These are phyloP conservation scores for Pseudogymnoascus sp. DNA, from an alignment of 2,329 filamentous ascomycete genomes.

Conservation along the genomic window DNA sequence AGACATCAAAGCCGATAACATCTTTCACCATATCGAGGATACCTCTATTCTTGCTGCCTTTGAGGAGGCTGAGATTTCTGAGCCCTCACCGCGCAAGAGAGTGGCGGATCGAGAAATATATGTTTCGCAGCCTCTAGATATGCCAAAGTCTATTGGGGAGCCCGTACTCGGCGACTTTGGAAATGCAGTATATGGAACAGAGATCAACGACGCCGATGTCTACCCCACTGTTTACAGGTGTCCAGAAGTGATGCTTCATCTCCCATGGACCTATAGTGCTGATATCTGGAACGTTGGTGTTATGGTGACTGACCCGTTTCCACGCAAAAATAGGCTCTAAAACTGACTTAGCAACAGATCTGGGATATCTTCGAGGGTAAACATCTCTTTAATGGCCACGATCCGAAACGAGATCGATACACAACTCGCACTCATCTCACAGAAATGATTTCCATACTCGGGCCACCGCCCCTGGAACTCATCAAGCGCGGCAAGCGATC, in stretches of 20 bases:
- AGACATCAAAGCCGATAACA: slow-evolving; percentile 42
- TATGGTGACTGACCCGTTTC: slow-evolving; percentile 16
- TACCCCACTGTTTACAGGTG: slow-evolving; percentile 36
- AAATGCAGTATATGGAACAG: slow-evolving; percentile 34
- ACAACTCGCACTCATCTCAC: slow-evolving; percentile 17
- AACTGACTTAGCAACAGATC: slow-evolving; percentile 14
- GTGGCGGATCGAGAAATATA: slow-evolving; percentile 37
- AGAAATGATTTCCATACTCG: slow-evolving; percentile 19
- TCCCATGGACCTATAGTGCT: slow-evolving; percentile 20
- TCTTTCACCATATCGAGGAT: slow-evolving; percentile 34
- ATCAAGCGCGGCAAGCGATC: slow-evolving; percentile 14
- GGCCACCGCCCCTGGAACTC: slow-evolving; percentile 15
- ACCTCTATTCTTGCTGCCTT: slow-evolving; percentile 33
- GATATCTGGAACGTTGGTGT: slow-evolving; percentile 24
- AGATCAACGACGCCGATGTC: slow-evolving; percentile 29
- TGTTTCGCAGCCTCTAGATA: slow-evolving; percentile 33
- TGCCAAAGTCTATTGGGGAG: slow-evolving; percentile 27
- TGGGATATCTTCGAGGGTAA: slow-evolving; percentile 19
- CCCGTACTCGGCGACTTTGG: slow-evolving; percentile 44
- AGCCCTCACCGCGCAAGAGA: slow-evolving; percentile 37
- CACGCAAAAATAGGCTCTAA: slow-evolving; percentile 4
- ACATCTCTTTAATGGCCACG: slow-evolving; percentile 15
- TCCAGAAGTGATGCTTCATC: slow-evolving; percentile 39
- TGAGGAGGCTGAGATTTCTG: slow-evolving; percentile 32
- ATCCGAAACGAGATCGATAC: slow-evolving; percentile 14